Evolutionary conservation across 139 green algal species (phyloP).

Genomic region (Micractinium sp.): DNA sequence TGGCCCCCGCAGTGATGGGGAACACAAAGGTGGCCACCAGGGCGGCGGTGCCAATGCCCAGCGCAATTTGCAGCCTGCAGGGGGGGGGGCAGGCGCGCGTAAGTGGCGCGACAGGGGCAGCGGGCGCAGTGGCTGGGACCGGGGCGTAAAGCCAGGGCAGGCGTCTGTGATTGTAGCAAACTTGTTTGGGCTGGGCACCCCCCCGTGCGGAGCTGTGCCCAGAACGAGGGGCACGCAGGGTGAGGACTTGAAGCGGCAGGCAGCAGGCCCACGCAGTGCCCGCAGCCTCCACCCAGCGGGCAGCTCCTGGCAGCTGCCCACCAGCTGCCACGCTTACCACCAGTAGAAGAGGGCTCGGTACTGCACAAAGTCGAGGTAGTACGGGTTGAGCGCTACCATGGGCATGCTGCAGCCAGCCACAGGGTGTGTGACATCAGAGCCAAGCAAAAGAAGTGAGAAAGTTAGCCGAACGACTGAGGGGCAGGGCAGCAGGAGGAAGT

Average conservation of each 20-base stretch:
- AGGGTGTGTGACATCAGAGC: not conserved
- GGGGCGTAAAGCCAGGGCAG: not conserved
- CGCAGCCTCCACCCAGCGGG: too few relatives aligned
- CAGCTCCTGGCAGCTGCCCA: too few relatives aligned
- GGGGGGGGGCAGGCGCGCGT: not conserved
- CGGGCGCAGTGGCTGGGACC: not conserved
- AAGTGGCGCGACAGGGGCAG: not conserved
- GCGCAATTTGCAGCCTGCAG: slow-evolving; percentile 32
- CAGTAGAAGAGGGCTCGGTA: not conserved
- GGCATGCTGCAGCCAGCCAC: slow-evolving; percentile 28
- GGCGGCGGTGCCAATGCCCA: slow-evolving; percentile 26
- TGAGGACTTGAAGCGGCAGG: too few relatives aligned
- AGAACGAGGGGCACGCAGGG: too few relatives aligned
- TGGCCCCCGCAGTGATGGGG: slow-evolving; percentile 35
- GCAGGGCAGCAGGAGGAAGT: too few relatives aligned
- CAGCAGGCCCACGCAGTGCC: too few relatives aligned
- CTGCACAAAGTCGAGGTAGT: slow-evolving; percentile 34
- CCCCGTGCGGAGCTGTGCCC: not conserved
- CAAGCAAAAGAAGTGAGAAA: too few relatives aligned
- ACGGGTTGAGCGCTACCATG: slow-evolving; percentile 35
- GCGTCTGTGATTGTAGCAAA: not conserved
- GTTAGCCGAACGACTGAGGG: too few relatives aligned
- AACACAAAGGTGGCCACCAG: slow-evolving; percentile 16
- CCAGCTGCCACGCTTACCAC: too few relatives aligned
- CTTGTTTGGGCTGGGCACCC: too few relatives aligned